These are phyloP conservation scores for Panicum virgatum DNA, from an alignment of 202 grass and related monocot genomes.

Conservation along the genomic window DNA sequence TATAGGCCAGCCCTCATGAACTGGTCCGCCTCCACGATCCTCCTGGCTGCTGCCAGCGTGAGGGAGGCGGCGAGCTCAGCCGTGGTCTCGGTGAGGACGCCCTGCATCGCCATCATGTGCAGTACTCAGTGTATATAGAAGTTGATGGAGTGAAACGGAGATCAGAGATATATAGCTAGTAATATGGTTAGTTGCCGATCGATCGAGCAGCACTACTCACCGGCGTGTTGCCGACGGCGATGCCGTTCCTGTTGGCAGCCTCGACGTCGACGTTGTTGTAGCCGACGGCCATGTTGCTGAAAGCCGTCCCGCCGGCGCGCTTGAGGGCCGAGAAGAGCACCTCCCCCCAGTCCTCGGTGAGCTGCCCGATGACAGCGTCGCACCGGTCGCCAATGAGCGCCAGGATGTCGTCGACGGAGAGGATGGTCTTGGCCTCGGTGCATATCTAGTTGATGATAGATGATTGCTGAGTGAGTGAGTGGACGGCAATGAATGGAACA, in stretches of 20 bases:
- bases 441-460: constrained; percentile 46
- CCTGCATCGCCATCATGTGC: constrained; percentile 27
- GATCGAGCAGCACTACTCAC: constrained; percentile 9
- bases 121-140: background rate
- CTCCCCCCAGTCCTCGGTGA: constrained; percentile 91
- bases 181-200: no score
- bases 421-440: constrained; percentile 79
- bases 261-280: constrained; percentile 92
- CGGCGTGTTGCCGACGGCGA: constrained; percentile 84
- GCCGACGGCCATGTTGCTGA: constrained; percentile 97
- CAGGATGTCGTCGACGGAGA: constrained; percentile 81
- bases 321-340: constrained; percentile 86
- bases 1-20: constrained; percentile 93
- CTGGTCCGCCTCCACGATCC: constrained; percentile 85
- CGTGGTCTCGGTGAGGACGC: constrained; percentile 85
- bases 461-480: no score
- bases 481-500: background rate
- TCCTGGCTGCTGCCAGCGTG: constrained; percentile 65
- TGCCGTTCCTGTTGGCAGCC: constrained; percentile 66
- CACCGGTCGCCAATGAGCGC: constrained; percentile 76
- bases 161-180: background rate
- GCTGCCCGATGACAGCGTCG: constrained; percentile 88
- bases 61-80: constrained; percentile 82
- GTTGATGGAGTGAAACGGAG: background rate
- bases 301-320: constrained; percentile 73